Percentiles rank a stretch among this genome's conserved stretches.
Evolutionary conservation across 768 basidiomycete genomes (phyloP).

Genomic region (Tubosaeta sp.): DNA sequence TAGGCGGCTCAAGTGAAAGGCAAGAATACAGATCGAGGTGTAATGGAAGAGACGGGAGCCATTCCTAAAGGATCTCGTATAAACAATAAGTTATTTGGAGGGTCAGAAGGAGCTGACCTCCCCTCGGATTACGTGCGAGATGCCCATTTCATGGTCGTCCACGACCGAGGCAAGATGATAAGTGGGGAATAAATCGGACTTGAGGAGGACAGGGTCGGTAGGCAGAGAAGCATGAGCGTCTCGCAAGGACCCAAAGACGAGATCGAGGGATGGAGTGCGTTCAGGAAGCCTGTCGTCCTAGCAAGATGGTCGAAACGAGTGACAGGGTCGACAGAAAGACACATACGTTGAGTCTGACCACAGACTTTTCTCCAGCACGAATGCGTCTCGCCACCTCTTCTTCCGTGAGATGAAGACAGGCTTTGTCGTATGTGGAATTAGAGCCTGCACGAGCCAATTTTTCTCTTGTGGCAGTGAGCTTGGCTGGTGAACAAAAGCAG

Average conservation of each 20-base stretch:
- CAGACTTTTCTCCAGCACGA: conserved; percentile 69
- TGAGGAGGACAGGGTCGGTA: conserved; percentile 89
- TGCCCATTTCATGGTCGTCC: conserved; percentile 94
- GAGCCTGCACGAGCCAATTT: conserved; percentile 70
- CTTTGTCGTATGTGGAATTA: conserved; percentile 79
- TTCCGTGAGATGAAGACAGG: conserved; percentile 80
- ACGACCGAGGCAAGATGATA: conserved; percentile 96
- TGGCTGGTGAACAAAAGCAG: conserved; percentile 79
- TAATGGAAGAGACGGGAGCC: conserved; percentile 89
- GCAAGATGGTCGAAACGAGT: neutral
- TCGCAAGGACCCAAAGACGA: conserved; percentile 71
- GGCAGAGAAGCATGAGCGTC: conserved; percentile 76
- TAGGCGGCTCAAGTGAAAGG: conserved; percentile 64
- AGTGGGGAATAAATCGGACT: conserved; percentile 90
- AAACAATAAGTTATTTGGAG: neutral
- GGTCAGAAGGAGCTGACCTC: conserved; percentile 51
- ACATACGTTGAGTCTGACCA: conserved; percentile 85
- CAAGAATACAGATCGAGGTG: conserved; percentile 87
- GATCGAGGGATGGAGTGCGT: conserved; percentile 51
- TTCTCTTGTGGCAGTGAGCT: conserved; percentile 63
- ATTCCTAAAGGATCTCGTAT: conserved; percentile 58
- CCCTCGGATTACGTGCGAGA: conserved; percentile 92
- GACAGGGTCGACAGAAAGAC: neutral
- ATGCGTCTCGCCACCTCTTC: conserved; percentile 79
- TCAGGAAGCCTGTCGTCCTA: conserved; percentile 58